A percentile compares a stretch with the other conserved stretches of the same genome.
phyloP scores from a whole-genome alignment of 495 filamentous ascomycete genomes.

The Neurospora terricola region DNA sequence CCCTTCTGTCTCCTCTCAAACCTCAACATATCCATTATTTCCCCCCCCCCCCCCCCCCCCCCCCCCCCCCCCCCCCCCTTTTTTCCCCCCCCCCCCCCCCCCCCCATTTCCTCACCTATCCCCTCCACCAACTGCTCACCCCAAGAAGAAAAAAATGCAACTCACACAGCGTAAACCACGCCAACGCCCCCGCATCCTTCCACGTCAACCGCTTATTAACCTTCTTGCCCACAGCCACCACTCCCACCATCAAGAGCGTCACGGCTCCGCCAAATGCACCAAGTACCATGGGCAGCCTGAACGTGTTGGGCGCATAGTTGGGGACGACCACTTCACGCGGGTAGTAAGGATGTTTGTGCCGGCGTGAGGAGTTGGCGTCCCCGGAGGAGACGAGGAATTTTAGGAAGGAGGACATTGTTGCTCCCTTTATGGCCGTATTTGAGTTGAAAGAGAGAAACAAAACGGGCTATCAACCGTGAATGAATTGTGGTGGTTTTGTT shows the following conservation, averaged over 20 bases:
- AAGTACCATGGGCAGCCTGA: conserved; percentile 38
- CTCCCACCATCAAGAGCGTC: conserved; percentile 31
- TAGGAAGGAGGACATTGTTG: not conserved
- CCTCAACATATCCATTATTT: not conserved
- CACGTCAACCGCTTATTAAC: conserved; percentile 25
- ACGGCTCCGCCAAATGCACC: conserved; percentile 36
- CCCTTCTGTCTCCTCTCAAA: not conserved
- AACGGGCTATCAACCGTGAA: not conserved
- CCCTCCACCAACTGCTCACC: not conserved
- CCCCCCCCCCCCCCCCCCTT: too few relatives aligned
- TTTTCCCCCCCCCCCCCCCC: too few relatives aligned
- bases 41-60: too few relatives aligned
- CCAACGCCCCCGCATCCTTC: conserved; percentile 33
- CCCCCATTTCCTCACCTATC: not conserved
- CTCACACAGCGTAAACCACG: conserved; percentile 53
- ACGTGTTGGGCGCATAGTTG: conserved; percentile 45
- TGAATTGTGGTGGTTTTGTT: not conserved
- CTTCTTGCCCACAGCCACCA: conserved; percentile 30
- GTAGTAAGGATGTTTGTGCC: conserved; percentile 56
- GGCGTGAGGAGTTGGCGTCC: not conserved
- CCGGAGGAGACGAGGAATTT: not conserved
- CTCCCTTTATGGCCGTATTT: not conserved
- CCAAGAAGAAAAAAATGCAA: not conserved
- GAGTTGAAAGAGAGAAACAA: not conserved
- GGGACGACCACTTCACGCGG: conserved; percentile 52